phyloP scores from a whole-genome alignment of 441 rosid species.

The Viola pubescens region DNA sequence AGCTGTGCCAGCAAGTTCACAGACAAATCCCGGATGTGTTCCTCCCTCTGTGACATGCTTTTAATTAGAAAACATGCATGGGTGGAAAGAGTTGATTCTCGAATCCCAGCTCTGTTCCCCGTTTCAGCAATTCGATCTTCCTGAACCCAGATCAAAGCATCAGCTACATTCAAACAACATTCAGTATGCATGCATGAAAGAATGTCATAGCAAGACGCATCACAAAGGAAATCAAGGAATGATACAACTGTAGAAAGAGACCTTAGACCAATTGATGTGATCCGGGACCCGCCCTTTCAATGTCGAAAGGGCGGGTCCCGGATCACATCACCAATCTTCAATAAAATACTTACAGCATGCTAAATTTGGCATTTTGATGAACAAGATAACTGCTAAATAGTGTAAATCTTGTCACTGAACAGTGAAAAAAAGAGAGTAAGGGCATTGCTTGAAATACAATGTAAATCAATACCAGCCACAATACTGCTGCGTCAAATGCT shows the following conservation, averaged over 20 bases:
- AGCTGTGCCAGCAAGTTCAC: slow-evolving; percentile 82
- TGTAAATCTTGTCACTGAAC: neutral
- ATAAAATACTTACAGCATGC: too few relatives aligned
- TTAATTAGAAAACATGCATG: slow-evolving; percentile 91
- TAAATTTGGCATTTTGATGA: too few relatives aligned
- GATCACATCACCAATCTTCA: too few relatives aligned
- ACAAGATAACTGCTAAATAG: too few relatives aligned
- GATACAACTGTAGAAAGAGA: too few relatives aligned
- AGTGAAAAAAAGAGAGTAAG: slow-evolving; percentile 5
- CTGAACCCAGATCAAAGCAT: slow-evolving; percentile 45
- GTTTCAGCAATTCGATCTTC: slow-evolving; percentile 74
- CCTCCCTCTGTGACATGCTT: slow-evolving; percentile 96
- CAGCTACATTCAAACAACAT: slow-evolving; percentile 15
- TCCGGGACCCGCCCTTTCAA: too few relatives aligned
- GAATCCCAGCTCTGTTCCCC: slow-evolving; percentile 70
- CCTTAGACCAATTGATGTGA: too few relatives aligned
- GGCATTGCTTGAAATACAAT: slow-evolving; percentile 12
- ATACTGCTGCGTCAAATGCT: slow-evolving; percentile 86
- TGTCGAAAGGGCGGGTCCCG: too few relatives aligned
- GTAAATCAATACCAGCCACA: slow-evolving; percentile 71
- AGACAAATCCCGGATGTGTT: slow-evolving; percentile 80
- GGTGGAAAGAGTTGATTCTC: slow-evolving; percentile 72
- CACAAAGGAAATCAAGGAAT: too few relatives aligned
- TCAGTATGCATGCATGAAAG: neutral
- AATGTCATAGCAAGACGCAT: too few relatives aligned